phyloP scores from a whole-genome alignment of 306 rosid genomes.

The Pyrus bretschneideri region DNA sequence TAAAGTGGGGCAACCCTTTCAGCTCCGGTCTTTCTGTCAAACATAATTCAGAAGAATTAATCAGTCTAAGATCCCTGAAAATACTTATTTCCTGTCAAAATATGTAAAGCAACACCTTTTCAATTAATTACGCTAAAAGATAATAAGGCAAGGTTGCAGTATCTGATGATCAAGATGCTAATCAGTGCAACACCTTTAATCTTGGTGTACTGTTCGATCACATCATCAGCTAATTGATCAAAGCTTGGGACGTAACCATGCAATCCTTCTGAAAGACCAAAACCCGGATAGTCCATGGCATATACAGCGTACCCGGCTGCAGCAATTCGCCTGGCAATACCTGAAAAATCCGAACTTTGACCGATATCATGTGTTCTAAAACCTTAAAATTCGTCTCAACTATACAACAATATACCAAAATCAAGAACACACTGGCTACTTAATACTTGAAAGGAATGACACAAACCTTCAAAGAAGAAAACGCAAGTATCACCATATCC shows the following conservation, averaged over 20 bases:
- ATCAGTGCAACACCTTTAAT: constrained; percentile 42
- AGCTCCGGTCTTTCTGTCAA: constrained; percentile 59
- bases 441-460: background rate
- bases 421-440: background rate
- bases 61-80: background rate
- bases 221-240: constrained; percentile 58
- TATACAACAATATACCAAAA: background rate
- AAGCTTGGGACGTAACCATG: constrained; percentile 78
- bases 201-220: constrained; percentile 58
- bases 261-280: constrained; percentile 84
- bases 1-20: constrained; percentile 56
- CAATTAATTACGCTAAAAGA: background rate
- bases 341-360: constrained; percentile 29
- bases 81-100: background rate
- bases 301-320: constrained; percentile 66
- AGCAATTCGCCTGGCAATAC: constrained; percentile 74
- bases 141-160: background rate
- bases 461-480: constrained; percentile 88
- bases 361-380: background rate
- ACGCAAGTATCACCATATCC: constrained; percentile 98
- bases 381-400: background rate
- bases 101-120: background rate
- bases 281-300: constrained; percentile 86
- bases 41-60: background rate
- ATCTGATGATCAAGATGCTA: background rate